A percentile compares a stretch with the other conserved stretches of the same genome.
Evolutionary conservation across 2,329 filamentous ascomycete species (phyloP).

Genomic region (Cladosporium sp.): DNA sequence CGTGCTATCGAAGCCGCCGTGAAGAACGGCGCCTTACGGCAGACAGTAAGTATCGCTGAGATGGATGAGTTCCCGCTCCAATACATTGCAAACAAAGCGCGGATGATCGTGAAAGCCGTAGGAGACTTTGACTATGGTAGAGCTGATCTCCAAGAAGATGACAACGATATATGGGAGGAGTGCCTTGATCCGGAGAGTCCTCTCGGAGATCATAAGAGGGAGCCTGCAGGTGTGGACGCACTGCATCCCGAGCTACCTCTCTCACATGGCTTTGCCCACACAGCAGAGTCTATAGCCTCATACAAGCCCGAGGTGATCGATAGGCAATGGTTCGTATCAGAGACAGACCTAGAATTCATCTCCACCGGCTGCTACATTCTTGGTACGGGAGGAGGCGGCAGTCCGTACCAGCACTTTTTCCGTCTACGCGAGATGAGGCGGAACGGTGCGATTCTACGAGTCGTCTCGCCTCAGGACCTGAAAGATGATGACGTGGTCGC

Average conservation of each 20-base stretch:
- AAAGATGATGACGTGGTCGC: slow-evolving; percentile 43
- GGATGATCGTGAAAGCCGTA: slow-evolving; percentile 53
- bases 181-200: no score
- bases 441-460: slow-evolving; percentile 37
- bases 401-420: slow-evolving; percentile 43
- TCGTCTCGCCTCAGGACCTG: slow-evolving; percentile 41
- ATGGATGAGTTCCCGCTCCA: slow-evolving; percentile 53
- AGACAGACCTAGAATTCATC: slow-evolving; percentile 44
- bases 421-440: slow-evolving; percentile 39
- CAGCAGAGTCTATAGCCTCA: background rate
- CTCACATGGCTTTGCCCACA: background rate
- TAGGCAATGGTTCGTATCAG: slow-evolving; percentile 41
- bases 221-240: no score
- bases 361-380: slow-evolving; percentile 47
- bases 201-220: no score
- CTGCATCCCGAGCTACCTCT: no score
- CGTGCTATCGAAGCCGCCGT: slow-evolving; percentile 37
- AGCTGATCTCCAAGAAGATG: slow-evolving; percentile 22
- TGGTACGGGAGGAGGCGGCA: slow-evolving; percentile 47
- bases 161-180: slow-evolving; percentile 17
- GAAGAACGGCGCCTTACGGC: slow-evolving; percentile 33
- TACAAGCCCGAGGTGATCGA: slow-evolving; percentile 41
- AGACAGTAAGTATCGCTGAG: slow-evolving; percentile 45
- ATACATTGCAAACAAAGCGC: slow-evolving; percentile 49
- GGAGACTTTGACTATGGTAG: slow-evolving; percentile 44